Conservation (phyloP, 805 yeast species). For the Isabelozyma rhagii region DNA sequence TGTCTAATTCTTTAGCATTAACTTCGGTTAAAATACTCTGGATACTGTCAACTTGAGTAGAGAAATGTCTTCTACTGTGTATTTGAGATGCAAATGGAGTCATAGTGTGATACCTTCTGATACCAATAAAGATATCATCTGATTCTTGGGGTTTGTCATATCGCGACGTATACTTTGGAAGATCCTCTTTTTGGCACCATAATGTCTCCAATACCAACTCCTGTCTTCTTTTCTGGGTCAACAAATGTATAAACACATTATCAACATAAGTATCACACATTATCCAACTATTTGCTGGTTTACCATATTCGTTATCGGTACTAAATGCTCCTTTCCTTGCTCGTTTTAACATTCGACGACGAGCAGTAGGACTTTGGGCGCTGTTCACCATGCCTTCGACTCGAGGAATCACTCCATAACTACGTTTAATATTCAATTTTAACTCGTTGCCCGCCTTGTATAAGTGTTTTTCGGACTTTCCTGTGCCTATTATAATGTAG, state of each 20-base stretch:
- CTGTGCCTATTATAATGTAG: constrained; percentile 61
- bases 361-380: constrained; percentile 40
- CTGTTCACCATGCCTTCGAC: constrained; percentile 72
- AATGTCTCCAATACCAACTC: constrained; percentile 69
- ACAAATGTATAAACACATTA: constrained; percentile 64
- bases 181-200: constrained; percentile 51
- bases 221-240: constrained; percentile 66
- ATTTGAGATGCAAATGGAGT: constrained; percentile 5
- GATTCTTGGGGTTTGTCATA: constrained; percentile 10
- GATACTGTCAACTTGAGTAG: neutral
- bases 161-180: constrained; percentile 16
- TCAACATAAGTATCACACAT: constrained; percentile 67
- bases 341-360: constrained; percentile 44
- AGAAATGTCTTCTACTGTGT: neutral
- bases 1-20: neutral
- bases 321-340: constrained; percentile 54
- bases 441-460: constrained; percentile 66
- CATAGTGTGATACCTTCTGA: constrained; percentile 44
- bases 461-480: constrained; percentile 73
- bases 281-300: constrained; percentile 72
- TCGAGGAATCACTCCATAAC: constrained; percentile 35
- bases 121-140: constrained; percentile 44
- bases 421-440: constrained; percentile 54
- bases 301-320: constrained; percentile 55
- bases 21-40: neutral